phyloP scores from a whole-genome alignment of 352 stramenopile genomes.

The Globisporangium alternatum region DNA sequence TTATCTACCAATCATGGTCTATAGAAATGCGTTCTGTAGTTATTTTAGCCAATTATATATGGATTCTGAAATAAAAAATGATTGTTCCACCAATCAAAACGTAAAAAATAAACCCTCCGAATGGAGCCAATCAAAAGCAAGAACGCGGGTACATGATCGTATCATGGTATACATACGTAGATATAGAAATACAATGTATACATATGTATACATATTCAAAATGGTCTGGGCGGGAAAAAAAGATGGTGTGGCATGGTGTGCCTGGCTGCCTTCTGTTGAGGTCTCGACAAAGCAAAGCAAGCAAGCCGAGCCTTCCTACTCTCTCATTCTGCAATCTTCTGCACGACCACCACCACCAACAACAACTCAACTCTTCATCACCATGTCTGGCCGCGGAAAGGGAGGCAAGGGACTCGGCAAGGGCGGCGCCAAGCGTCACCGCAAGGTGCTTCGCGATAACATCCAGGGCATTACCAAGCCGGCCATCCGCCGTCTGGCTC shows the following conservation, averaged over 20 bases:
- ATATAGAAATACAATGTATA: no score
- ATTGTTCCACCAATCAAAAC: conserved; percentile 28
- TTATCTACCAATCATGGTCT: conserved; percentile 26
- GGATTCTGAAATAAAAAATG: not conserved
- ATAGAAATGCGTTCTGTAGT: no score
- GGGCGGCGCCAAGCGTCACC: conserved; percentile 82
- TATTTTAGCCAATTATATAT: conserved; percentile 11
- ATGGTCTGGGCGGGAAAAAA: not conserved
- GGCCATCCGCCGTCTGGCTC: conserved; percentile 98
- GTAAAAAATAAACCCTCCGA: not conserved
- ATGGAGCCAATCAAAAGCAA: conserved; percentile 8
- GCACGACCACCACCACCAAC: conserved; percentile 2
- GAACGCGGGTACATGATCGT: not conserved
- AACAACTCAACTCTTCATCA: conserved; percentile 6
- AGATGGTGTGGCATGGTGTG: no score
- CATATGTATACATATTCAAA: not conserved
- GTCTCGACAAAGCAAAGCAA: not conserved
- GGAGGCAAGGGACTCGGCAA: conserved; percentile 82
- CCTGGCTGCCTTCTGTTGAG: not conserved
- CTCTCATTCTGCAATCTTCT: conserved; percentile 10
- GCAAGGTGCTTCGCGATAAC: conserved; percentile 89
- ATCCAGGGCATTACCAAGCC: conserved; percentile 93
- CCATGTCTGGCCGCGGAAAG: conserved; percentile 84
- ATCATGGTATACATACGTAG: not conserved
- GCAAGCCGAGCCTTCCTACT: not conserved